Percentiles rank a stretch among this genome's conserved stretches.
Evolutionary conservation across 2,329 filamentous ascomycete species (phyloP).

Genomic region (Penicillium freii): DNA sequence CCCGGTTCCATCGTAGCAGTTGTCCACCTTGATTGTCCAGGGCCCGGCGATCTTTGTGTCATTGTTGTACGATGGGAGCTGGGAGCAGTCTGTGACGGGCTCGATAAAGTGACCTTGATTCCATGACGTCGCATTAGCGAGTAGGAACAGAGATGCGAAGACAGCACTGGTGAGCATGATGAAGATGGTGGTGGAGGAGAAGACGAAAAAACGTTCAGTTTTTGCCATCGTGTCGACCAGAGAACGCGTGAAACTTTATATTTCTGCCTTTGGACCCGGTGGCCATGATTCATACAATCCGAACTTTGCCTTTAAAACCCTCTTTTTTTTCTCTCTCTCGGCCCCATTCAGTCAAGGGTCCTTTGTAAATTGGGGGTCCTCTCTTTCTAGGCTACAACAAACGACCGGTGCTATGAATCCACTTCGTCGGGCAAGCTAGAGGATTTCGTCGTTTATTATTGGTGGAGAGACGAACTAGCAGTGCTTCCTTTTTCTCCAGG

Average conservation of each 20-base stretch:
- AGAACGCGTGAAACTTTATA: neutral
- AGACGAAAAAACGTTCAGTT: neutral
- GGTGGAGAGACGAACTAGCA: neutral
- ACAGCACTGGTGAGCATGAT: neutral
- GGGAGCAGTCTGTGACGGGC: conserved; percentile 6
- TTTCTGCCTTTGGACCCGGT: neutral
- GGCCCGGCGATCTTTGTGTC: conserved; percentile 15
- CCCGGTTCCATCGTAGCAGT: conserved; percentile 5
- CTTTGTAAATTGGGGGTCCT: neutral
- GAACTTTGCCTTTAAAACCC: neutral
- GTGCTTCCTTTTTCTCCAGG: neutral
- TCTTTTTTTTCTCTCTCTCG: too few relatives aligned
- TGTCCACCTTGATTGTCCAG: conserved; percentile 11
- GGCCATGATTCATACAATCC: neutral
- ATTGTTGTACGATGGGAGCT: conserved; percentile 12
- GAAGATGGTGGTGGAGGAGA: too few relatives aligned
- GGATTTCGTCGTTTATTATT: neutral
- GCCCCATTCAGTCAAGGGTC: neutral
- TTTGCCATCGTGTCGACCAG: neutral
- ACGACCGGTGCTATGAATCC: neutral
- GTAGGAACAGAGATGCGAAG: neutral
- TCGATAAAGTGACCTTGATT: neutral
- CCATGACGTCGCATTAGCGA: conserved; percentile 1
- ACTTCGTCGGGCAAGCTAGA: neutral
- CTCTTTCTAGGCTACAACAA: neutral